A percentile compares a stretch with the other conserved stretches of the same genome.
These are phyloP conservation scores for Hypoxylon cercidicola DNA, from an alignment of 495 filamentous ascomycete genomes.

Conservation along the genomic window DNA sequence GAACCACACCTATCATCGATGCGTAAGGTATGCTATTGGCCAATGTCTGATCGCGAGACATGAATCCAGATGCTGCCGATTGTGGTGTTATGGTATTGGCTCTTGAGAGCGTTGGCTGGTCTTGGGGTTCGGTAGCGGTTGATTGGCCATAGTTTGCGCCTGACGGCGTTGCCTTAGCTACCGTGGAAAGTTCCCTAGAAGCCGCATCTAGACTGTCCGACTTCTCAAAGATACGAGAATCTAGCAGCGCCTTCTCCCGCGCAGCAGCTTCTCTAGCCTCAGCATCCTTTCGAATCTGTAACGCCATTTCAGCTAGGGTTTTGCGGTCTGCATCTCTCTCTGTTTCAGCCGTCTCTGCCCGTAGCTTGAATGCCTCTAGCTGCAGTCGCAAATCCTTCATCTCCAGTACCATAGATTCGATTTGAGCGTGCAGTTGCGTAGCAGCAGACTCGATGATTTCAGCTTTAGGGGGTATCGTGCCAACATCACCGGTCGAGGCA, in stretches of 20 bases:
- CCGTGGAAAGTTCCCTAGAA: slow-evolving; percentile 22
- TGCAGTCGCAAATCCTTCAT: slow-evolving; percentile 85
- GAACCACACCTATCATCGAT: slow-evolving; percentile 87
- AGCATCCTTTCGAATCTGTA: slow-evolving; percentile 77
- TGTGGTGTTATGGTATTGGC: slow-evolving; percentile 56
- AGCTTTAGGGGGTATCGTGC: slow-evolving; percentile 51
- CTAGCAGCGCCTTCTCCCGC: slow-evolving; percentile 30
- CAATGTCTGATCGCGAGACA: slow-evolving; percentile 54
- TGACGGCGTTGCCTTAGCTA: slow-evolving; percentile 32
- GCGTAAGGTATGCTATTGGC: slow-evolving; percentile 82
- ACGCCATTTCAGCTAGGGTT: slow-evolving; percentile 88
- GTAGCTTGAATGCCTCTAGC: slow-evolving; percentile 77
- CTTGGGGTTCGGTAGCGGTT: slow-evolving; percentile 21
- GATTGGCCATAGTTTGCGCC: slow-evolving; percentile 35
- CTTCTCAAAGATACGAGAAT: slow-evolving; percentile 39
- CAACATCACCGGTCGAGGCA: slow-evolving; percentile 21
- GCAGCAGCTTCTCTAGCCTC: slow-evolving; percentile 67
- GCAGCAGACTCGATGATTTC: slow-evolving; percentile 56
- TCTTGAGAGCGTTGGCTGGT: slow-evolving; percentile 49
- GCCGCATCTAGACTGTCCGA: slow-evolving; percentile 32
- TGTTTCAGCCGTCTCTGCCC: slow-evolving; percentile 81
- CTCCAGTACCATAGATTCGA: slow-evolving; percentile 83
- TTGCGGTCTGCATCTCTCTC: slow-evolving; percentile 74
- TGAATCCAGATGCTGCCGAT: slow-evolving; percentile 34
- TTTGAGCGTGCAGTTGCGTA: slow-evolving; percentile 71